Conservation (phyloP, 371 early-diverging fungal genomes). For the Fennellomyces sp. region DNA sequence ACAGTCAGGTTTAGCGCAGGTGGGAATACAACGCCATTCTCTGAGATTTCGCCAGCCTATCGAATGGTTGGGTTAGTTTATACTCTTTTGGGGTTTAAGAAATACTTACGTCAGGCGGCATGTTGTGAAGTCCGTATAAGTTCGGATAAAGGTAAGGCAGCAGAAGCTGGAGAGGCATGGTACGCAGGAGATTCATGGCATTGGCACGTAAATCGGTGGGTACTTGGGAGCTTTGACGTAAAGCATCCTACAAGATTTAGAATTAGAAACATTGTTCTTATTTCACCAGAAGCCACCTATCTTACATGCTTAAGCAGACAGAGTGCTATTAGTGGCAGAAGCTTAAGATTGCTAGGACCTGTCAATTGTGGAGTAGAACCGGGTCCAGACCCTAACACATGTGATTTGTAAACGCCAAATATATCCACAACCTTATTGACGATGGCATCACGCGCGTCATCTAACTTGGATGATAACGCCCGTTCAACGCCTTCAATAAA, state of each 20-base stretch:
- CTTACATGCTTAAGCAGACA: slow-evolving; percentile 80
- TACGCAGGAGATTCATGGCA: slow-evolving; percentile 74
- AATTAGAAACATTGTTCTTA: neutral
- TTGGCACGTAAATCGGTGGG: slow-evolving; percentile 72
- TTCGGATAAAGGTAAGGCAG: slow-evolving; percentile 75
- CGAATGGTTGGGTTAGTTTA: neutral
- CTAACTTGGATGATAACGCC: slow-evolving; percentile 83
- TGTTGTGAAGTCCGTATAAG: slow-evolving; percentile 85
- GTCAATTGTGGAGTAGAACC: slow-evolving; percentile 84
- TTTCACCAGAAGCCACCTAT: neutral
- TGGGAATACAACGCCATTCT: slow-evolving; percentile 68
- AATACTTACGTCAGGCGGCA: slow-evolving; percentile 67
- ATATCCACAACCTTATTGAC: slow-evolving; percentile 88
- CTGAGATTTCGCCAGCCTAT: slow-evolving; percentile 61
- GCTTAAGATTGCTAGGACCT: slow-evolving; percentile 82
- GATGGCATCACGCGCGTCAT: slow-evolving; percentile 94
- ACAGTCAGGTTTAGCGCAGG: slow-evolving; percentile 80
- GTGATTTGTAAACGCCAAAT: slow-evolving; percentile 83
- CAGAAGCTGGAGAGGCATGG: slow-evolving; percentile 81
- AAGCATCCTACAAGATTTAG: slow-evolving; percentile 64
- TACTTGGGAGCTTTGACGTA: slow-evolving; percentile 72
- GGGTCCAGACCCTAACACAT: slow-evolving; percentile 70
- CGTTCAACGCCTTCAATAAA: slow-evolving; percentile 71
- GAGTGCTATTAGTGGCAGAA: slow-evolving; percentile 85
- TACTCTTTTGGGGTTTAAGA: neutral